Conservation (phyloP, 2,329 filamentous ascomycete genomes). For the Clathrospora elynae region DNA sequence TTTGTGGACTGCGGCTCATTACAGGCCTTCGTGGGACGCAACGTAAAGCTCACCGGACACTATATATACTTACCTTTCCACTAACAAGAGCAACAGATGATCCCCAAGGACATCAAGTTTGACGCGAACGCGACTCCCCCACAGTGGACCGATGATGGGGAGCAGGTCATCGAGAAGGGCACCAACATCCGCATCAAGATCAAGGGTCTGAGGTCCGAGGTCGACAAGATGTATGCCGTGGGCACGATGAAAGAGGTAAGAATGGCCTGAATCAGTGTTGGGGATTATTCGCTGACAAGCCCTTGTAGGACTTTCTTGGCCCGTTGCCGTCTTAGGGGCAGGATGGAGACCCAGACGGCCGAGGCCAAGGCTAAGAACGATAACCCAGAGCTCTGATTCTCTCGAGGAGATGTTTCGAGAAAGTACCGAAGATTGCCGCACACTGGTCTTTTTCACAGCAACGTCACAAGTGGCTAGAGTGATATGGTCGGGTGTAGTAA, state of each 20-base stretch:
- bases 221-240: conserved; percentile 94
- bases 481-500: conserved; percentile 2
- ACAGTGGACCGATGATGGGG: conserved; percentile 93
- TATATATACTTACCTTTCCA: conserved; percentile 18
- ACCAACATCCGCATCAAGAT: conserved; percentile 94
- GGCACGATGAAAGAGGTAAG: conserved; percentile 86
- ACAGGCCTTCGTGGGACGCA: conserved; percentile 77
- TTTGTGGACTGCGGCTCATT: conserved; percentile 83
- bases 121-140: conserved; percentile 96
- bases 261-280: conserved; percentile 3
- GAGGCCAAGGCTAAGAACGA: neutral
- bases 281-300: conserved; percentile 17
- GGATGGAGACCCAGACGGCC: neutral
- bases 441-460: neutral
- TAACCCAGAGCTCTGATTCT: conserved; percentile 5
- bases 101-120: conserved; percentile 89
- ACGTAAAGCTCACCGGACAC: conserved; percentile 62
- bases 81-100: conserved; percentile 64
- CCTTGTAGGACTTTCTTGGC: conserved; percentile 48
- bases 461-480: conserved; percentile 1
- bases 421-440: conserved; percentile 3
- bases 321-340: conserved; percentile 39
- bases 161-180: conserved; percentile 90
- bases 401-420: too few relatives aligned
- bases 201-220: conserved; percentile 89